Evolutionary conservation across 257 asterid species (phyloP).

Genomic region (Ballota nigra): DNA sequence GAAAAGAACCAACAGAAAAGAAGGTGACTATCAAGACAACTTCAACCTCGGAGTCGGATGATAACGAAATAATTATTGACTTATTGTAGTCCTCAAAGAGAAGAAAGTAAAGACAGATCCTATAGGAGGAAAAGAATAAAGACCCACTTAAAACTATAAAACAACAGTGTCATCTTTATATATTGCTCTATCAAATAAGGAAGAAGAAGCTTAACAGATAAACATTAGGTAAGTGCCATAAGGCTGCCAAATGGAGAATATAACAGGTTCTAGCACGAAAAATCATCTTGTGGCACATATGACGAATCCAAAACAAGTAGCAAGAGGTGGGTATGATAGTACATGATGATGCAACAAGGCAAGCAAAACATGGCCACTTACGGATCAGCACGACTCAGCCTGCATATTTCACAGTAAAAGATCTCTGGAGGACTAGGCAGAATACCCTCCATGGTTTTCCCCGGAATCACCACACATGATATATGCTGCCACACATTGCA

Average conservation of each 20-base stretch:
- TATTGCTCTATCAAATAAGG: neutral
- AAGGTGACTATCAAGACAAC: slow-evolving; percentile 1
- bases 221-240: neutral
- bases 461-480: slow-evolving; percentile 80
- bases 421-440: slow-evolving; percentile 61
- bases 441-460: slow-evolving; percentile 72
- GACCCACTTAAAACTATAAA: neutral
- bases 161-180: neutral
- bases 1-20: neutral
- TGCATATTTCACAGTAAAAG: slow-evolving; percentile 87
- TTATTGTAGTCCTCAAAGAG: neutral
- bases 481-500: slow-evolving; percentile 93
- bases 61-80: neutral
- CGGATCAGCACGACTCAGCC: slow-evolving; percentile 97
- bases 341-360: slow-evolving; percentile 16
- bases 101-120: neutral
- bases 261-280: slow-evolving; percentile 6
- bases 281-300: slow-evolving; percentile 4
- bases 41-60: slow-evolving; percentile 1
- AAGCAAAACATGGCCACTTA: slow-evolving; percentile 43
- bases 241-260: slow-evolving; percentile 11
- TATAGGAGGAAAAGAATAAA: neutral
- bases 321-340: slow-evolving; percentile 1
- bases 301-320: neutral
- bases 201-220: neutral